phyloP scores from a whole-genome alignment of 2,329 filamentous ascomycete species.

The Thermochaetoides dissita region DNA sequence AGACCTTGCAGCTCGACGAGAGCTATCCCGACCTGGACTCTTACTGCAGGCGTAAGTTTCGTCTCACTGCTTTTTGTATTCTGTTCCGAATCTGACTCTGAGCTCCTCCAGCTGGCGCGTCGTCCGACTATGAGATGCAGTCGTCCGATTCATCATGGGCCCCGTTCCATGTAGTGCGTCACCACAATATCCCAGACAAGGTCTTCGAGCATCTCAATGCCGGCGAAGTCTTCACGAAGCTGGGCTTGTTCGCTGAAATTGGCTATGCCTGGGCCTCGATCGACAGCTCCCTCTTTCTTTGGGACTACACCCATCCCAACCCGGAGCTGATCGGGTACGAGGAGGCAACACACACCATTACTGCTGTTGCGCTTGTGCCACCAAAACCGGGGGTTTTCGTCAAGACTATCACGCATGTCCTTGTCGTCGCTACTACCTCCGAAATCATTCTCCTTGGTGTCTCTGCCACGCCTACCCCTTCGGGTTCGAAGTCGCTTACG shows the following conservation, averaged over 20 bases:
- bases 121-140: slow-evolving; percentile 79
- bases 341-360: slow-evolving; percentile 76
- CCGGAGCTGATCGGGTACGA: slow-evolving; percentile 87
- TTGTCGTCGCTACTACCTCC: slow-evolving; percentile 74
- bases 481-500: slow-evolving; percentile 57
- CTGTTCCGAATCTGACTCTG: slow-evolving; percentile 8
- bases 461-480: slow-evolving; percentile 49
- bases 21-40: slow-evolving; percentile 80
- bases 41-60: slow-evolving; percentile 67
- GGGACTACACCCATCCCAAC: slow-evolving; percentile 92
- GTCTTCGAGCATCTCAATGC: slow-evolving; percentile 88
- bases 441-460: slow-evolving; percentile 84
- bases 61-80: not conserved
- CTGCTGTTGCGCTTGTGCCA: slow-evolving; percentile 73
- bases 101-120: slow-evolving; percentile 57
- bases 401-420: slow-evolving; percentile 67
- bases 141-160: slow-evolving; percentile 57
- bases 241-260: slow-evolving; percentile 90
- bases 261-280: slow-evolving; percentile 93
- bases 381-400: slow-evolving; percentile 84
- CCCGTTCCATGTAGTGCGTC: slow-evolving; percentile 76
- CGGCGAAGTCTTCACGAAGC: slow-evolving; percentile 74
- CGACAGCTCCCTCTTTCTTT: slow-evolving; percentile 89
- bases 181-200: slow-evolving; percentile 79
- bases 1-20: slow-evolving; percentile 59